phyloP scores from a whole-genome alignment of 2,329 filamentous ascomycete genomes.

The Penicillium sp. region DNA sequence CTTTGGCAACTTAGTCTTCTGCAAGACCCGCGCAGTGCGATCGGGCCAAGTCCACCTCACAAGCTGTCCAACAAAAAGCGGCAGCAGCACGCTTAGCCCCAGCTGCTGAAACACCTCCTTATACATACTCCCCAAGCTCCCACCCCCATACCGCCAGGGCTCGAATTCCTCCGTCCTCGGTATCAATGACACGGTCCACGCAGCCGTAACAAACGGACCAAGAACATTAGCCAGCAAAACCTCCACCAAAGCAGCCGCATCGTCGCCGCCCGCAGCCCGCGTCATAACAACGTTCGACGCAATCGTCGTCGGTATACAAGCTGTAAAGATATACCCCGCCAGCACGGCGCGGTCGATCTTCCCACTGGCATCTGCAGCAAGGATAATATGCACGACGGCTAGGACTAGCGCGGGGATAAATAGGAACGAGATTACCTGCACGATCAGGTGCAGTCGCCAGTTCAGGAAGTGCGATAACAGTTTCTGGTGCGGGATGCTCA shows the following conservation, averaged over 20 bases:
- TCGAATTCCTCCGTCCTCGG: slow-evolving; percentile 40
- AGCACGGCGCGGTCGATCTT: slow-evolving; percentile 61
- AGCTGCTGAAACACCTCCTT: slow-evolving; percentile 64
- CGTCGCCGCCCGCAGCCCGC: slow-evolving; percentile 63
- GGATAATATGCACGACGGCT: slow-evolving; percentile 51
- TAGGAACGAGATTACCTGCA: slow-evolving; percentile 65
- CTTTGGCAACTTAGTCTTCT: slow-evolving; percentile 53
- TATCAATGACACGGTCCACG: slow-evolving; percentile 57
- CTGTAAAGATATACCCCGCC: slow-evolving; percentile 63
- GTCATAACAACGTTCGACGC: slow-evolving; percentile 73
- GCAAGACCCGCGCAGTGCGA: slow-evolving; percentile 39
- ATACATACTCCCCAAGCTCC: slow-evolving; percentile 60
- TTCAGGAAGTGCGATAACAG: slow-evolving; percentile 60
- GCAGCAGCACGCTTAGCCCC: slow-evolving; percentile 63
- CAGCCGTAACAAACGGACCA: slow-evolving; percentile 64
- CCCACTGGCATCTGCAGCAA: slow-evolving; percentile 44
- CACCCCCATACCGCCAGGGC: slow-evolving; percentile 45
- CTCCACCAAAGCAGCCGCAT: slow-evolving; percentile 62
- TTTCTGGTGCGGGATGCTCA: slow-evolving; percentile 62
- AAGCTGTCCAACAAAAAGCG: slow-evolving; percentile 59
- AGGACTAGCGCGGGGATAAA: slow-evolving; percentile 62
- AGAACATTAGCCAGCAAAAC: slow-evolving; percentile 67
- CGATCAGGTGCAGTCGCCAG: slow-evolving; percentile 64
- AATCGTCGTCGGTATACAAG: slow-evolving; percentile 69
- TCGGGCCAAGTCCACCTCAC: slow-evolving; percentile 56